Evolutionary conservation across 768 basidiomycete genomes (phyloP), one percentile per base, ranked within the genome.

Genomic region (Termitomyces bulborhizus): DNA sequence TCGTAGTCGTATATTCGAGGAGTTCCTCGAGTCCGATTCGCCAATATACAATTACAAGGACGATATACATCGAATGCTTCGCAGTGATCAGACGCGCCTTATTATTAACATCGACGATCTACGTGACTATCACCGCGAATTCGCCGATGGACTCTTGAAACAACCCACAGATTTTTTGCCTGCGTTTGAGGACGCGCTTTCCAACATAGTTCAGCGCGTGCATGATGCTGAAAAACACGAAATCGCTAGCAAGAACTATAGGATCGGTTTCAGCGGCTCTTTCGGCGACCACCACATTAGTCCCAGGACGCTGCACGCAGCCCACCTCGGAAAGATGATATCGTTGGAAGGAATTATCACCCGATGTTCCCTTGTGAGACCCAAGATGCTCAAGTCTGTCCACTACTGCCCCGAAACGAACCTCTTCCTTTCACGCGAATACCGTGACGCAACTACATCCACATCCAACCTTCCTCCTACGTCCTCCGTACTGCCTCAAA

Each of bases 211-310:
- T 49, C 75, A 87, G 62, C 83, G 82, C 62, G 75, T 88, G 4
- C 84, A 87, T 62, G 90, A 93, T 64, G 71, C 78, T 15, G 81
- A 87, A 45, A 94, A 95, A 73, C 86, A 95, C 71, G 83, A 88
- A 45, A 83, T 92, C 55, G 77, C 83, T 34, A 85, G 82, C 56
- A 95, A 88, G 67, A 82, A 77, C 60, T 98, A 85, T 72, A 86
- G 88, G 61, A 79, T 98, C 54, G 97, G 95, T 24, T 85, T 98
- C 69, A 88, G 90, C 62, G 97, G 97, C 49, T 95, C 92, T 6
- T 99, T 99, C 69, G 97, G 97, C 44, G 96, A 98, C 71, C 92
- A 98, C 70, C 95, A 98, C 70, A 90, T 95, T 69, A 98, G 89
- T 70, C 97, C 97, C 46, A 81, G 97, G 7, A 93, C 93, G 16